Conservation (phyloP, 179 eudicot species). For the Carnegiea gigantea region DNA sequence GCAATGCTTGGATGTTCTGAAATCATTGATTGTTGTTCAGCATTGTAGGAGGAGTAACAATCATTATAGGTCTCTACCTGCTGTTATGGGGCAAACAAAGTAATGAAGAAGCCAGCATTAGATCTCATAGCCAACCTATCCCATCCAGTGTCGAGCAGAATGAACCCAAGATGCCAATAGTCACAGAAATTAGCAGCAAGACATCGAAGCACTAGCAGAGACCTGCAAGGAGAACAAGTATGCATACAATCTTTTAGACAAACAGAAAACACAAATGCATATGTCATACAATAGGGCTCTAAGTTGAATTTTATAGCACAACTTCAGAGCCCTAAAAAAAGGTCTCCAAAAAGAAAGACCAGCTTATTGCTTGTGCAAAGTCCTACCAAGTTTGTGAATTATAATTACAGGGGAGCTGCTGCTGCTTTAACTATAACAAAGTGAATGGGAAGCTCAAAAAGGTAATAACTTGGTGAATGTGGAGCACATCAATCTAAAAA, state of each 20-base stretch:
- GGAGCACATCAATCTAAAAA: neutral
- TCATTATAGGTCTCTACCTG: conserved; percentile 42
- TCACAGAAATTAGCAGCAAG: conserved; percentile 24
- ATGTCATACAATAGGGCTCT: neutral
- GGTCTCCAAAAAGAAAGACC: conserved; percentile 10
- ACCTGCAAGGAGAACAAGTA: conserved; percentile 19
- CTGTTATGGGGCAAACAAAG: conserved; percentile 46
- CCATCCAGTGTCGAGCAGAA: conserved; percentile 20
- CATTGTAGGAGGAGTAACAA: conserved; percentile 43
- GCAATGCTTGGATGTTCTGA: conserved; percentile 4
- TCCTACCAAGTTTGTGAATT: neutral
- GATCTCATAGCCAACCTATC: conserved; percentile 23
- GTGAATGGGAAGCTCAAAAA: neutral
- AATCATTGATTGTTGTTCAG: conserved; percentile 28
- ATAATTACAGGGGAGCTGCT: neutral
- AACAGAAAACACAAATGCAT: neutral
- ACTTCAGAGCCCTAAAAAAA: neutral
- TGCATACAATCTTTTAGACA: conserved; percentile 6
- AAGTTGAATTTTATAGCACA: neutral
- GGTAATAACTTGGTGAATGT: neutral
- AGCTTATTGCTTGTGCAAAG: neutral
- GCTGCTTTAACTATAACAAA: neutral
- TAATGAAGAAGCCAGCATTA: conserved; percentile 25
- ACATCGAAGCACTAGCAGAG: conserved; percentile 15
- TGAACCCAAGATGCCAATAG: conserved; percentile 28